Evolutionary conservation across 306 rosid species (phyloP).

Genomic region (Pyrus communis): DNA sequence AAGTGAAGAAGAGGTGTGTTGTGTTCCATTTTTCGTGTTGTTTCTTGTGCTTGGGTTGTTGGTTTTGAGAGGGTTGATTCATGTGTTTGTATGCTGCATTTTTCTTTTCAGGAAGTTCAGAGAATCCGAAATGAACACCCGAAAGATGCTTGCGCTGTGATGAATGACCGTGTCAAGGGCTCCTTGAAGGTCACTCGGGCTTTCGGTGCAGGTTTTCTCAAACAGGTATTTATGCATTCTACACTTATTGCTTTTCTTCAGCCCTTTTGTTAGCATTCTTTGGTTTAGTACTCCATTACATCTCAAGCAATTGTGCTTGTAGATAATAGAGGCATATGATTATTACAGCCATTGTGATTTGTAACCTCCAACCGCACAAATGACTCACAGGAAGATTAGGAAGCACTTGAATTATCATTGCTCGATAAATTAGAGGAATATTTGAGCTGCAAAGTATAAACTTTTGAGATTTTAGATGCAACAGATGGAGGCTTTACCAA

Average conservation of each 20-base stretch:
- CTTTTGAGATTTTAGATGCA: not conserved
- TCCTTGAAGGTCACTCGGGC: conserved; percentile 94
- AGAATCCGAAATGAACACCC: conserved; percentile 74
- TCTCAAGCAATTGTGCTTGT: not conserved
- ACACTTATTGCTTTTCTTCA: not conserved
- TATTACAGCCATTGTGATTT: not conserved
- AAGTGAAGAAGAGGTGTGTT: conserved; percentile 54
- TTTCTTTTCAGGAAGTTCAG: conserved; percentile 67
- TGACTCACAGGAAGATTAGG: not conserved
- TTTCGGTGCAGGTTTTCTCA: conserved; percentile 95
- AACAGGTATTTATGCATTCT: conserved; percentile 52
- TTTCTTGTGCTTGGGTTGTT: not conserved
- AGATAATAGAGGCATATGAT: not conserved
- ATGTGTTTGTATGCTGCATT: conserved; percentile 3
- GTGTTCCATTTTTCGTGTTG: not conserved
- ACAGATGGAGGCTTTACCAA: not conserved
- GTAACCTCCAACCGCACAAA: not conserved
- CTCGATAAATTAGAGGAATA: not conserved
- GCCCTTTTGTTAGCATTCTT: not conserved
- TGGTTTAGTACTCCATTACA: not conserved
- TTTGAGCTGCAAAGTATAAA: not conserved
- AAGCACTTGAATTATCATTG: not conserved
- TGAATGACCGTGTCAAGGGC: conserved; percentile 94
- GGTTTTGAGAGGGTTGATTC: not conserved
- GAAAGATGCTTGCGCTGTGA: conserved; percentile 71